Evolutionary conservation across 805 yeast species (phyloP).

Genomic region (Torulaspora maleeae): DNA sequence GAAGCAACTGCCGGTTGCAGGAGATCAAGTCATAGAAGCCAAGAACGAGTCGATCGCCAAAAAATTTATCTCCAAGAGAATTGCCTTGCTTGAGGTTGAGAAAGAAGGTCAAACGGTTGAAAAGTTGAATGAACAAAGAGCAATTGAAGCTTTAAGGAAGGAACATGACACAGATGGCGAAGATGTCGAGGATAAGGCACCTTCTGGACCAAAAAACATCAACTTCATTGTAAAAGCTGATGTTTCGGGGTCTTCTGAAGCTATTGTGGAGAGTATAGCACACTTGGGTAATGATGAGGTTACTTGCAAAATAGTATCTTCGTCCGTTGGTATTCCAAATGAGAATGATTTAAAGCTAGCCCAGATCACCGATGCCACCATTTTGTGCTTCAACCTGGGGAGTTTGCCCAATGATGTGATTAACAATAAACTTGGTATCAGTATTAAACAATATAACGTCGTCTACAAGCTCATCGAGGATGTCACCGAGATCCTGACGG

Average conservation of each 20-base stretch:
- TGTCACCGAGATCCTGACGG: conserved; percentile 60
- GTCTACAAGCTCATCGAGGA: conserved; percentile 86
- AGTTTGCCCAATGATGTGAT: conserved; percentile 59
- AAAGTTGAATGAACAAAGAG: conserved; percentile 59
- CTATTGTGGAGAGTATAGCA: conserved; percentile 74
- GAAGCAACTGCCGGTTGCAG: conserved; percentile 89
- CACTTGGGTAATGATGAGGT: conserved; percentile 88
- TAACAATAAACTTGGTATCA: conserved; percentile 52
- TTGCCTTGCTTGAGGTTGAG: conserved; percentile 52
- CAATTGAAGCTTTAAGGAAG: conserved; percentile 48
- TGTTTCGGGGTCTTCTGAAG: conserved; percentile 93
- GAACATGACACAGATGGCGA: conserved; percentile 38
- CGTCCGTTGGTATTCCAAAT: conserved; percentile 74
- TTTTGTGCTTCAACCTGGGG: conserved; percentile 70
- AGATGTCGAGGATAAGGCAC: conserved; percentile 24
- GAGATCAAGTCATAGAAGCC: conserved; percentile 77
- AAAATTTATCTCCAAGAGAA: conserved; percentile 63
- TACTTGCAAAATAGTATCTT: conserved; percentile 57
- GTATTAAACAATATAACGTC: conserved; percentile 62
- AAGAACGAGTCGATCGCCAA: conserved; percentile 70
- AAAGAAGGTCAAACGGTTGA: conserved; percentile 64
- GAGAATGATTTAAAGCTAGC: conserved; percentile 67
- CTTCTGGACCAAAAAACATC: conserved; percentile 32
- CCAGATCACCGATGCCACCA: conserved; percentile 61
- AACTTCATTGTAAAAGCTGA: conserved; percentile 82